phyloP scores from a whole-genome alignment of 1,284 basidiomycete genomes.

The Ustilago lituana region DNA sequence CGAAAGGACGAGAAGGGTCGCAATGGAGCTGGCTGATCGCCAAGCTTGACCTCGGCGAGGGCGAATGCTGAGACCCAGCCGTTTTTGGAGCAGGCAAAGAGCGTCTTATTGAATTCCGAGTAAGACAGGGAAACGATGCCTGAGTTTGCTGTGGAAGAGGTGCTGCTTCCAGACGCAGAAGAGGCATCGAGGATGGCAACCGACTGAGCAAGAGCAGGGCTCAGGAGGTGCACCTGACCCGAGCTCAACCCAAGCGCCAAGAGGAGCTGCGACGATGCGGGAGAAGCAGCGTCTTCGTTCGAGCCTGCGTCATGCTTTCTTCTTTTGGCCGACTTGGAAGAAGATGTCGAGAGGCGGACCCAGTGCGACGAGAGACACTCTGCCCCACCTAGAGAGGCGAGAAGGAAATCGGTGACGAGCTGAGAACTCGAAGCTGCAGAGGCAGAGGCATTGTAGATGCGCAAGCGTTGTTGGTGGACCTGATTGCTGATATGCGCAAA shows the following conservation, averaged over 20 bases:
- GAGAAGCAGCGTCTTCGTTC: conserved; percentile 11
- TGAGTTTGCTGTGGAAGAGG: conserved; percentile 36
- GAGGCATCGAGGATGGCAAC: conserved; percentile 52
- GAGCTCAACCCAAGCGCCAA: conserved; percentile 58
- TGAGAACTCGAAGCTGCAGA: conserved; percentile 74
- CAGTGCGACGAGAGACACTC: conserved; percentile 43
- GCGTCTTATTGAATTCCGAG: conserved; percentile 17
- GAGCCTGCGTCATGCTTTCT: conserved; percentile 45
- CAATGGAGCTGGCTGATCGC: conserved; percentile 17
- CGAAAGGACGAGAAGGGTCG: conserved; percentile 40
- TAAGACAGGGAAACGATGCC: conserved; percentile 47
- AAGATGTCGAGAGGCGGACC: conserved; percentile 29
- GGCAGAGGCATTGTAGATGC: conserved; percentile 74
- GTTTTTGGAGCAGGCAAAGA: conserved; percentile 51
- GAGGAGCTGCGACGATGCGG: conserved; percentile 38
- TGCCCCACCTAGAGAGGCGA: conserved; percentile 42
- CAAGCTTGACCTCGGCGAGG: conserved; percentile 37
- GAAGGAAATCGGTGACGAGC: conserved; percentile 70
- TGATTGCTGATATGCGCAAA: conserved; percentile 77
- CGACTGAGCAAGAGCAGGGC: conserved; percentile 53
- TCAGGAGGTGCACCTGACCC: conserved; percentile 57
- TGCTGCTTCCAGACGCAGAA: conserved; percentile 47
- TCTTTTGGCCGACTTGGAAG: conserved; percentile 43
- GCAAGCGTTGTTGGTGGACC: conserved; percentile 78
- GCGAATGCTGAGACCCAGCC: conserved; percentile 51